A percentile compares a stretch with the other conserved stretches of the same genome.
Conservation (phyloP, 2,329 filamentous ascomycete genomes). For the Penicillium thymicola region DNA sequence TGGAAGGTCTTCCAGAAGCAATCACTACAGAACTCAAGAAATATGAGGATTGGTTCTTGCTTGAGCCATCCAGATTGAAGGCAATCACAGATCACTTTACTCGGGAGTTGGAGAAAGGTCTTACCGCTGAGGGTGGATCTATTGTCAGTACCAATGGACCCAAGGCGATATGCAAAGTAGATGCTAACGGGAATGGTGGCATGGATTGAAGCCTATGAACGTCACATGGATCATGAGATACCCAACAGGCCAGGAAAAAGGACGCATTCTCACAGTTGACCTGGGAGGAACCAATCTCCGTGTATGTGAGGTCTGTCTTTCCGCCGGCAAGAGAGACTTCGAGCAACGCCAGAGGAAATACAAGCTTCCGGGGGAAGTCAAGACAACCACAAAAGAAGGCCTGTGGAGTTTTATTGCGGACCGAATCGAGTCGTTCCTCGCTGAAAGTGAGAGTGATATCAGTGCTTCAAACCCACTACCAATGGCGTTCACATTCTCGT, state of each 20-base stretch:
- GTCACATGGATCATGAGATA: conserved; percentile 81
- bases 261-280: conserved; percentile 77
- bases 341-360: conserved; percentile 87
- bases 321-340: conserved; percentile 73
- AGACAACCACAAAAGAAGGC: conserved; percentile 71
- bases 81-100: conserved; percentile 82
- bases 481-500: conserved; percentile 86
- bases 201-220: conserved; percentile 72
- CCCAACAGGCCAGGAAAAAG: conserved; percentile 74
- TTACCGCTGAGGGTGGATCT: conserved; percentile 75
- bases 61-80: conserved; percentile 72
- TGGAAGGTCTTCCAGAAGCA: conserved; percentile 61
- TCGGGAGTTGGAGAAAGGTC: conserved; percentile 71
- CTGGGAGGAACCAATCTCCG: conserved; percentile 90
- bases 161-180: background rate
- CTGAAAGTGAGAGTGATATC: conserved; percentile 63
- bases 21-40: conserved; percentile 69
- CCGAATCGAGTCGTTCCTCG: conserved; percentile 74
- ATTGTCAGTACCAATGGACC: conserved; percentile 61
- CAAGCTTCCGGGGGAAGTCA: conserved; percentile 77
- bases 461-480: conserved; percentile 50
- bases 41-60: conserved; percentile 73
- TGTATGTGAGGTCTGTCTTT: conserved; percentile 79
- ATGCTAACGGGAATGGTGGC: background rate
- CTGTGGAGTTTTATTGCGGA: conserved; percentile 87